Percentiles rank a stretch among this genome's conserved stretches.
phyloP scores from a whole-genome alignment of 2,329 filamentous ascomycete species.

The Byssoonygena ceratinophila region DNA sequence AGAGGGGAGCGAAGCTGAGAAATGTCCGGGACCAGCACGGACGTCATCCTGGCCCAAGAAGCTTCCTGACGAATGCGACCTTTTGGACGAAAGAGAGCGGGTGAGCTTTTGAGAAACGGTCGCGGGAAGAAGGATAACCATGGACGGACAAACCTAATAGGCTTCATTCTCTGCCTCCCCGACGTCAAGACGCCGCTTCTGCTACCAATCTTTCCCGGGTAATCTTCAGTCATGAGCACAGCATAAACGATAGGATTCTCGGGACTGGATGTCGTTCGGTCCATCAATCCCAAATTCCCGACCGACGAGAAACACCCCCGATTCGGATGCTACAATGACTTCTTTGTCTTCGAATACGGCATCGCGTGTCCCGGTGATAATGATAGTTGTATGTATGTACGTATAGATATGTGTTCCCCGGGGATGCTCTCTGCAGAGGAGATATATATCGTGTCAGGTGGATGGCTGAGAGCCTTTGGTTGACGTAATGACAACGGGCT shows the following conservation, averaged over 20 bases:
- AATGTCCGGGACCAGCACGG: neutral
- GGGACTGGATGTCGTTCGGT: neutral
- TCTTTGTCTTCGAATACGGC: constrained; percentile 3
- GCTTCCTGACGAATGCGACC: constrained; percentile 9
- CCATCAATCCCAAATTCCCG: neutral
- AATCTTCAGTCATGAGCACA: constrained; percentile 5
- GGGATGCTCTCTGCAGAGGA: neutral
- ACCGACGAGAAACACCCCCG: neutral
- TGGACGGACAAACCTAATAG: constrained; percentile 10
- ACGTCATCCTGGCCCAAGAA: constrained; percentile 9
- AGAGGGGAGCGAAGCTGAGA: constrained; percentile 2
- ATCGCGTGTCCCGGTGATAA: neutral
- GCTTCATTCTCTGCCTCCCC: constrained; percentile 2
- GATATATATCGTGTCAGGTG: neutral
- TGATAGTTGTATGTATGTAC: neutral
- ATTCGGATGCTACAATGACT: constrained; percentile 3
- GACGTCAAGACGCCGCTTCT: neutral
- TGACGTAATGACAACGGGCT: constrained; percentile 9
- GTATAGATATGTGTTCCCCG: neutral
- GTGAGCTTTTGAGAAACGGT: neutral
- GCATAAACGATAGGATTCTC: neutral
- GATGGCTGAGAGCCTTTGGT: constrained; percentile 3
- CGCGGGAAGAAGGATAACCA: neutral
- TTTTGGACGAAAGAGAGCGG: neutral
- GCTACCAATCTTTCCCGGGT: neutral